A percentile compares a stretch with the other conserved stretches of the same genome.
These are phyloP conservation scores for Ulmus americana DNA, from an alignment of 331 rosid genomes.

Conservation along the genomic window DNA sequence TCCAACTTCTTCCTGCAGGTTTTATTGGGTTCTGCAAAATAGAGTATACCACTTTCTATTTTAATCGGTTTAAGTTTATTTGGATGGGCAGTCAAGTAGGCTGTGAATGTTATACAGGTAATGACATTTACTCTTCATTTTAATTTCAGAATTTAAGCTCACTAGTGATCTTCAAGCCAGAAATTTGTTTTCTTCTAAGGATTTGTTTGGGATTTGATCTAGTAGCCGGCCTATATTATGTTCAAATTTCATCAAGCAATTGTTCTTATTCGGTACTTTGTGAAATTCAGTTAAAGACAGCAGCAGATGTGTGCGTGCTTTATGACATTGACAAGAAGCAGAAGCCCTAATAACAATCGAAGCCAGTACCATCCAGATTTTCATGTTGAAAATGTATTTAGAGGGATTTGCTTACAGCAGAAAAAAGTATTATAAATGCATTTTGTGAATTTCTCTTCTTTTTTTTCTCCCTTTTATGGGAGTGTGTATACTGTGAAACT, in stretches of 20 bases:
- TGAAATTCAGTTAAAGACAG: constrained; percentile 75
- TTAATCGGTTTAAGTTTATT: constrained; percentile 54
- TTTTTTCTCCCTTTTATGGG: not conserved
- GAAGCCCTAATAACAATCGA: constrained; percentile 35
- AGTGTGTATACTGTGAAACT: not conserved
- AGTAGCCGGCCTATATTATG: not conserved
- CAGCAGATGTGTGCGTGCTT: constrained; percentile 77
- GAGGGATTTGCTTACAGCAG: not conserved
- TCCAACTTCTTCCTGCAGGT: constrained; percentile 50
- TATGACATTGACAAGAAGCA: constrained; percentile 68
- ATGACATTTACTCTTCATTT: not conserved
- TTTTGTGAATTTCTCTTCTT: not conserved
- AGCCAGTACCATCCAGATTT: constrained; percentile 2
- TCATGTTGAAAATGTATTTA: not conserved
- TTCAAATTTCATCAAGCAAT: constrained; percentile 7
- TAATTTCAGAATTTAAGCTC: not conserved
- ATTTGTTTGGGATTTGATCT: not conserved
- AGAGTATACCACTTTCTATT: constrained; percentile 42
- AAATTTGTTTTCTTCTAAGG: not conserved
- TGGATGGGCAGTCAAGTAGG: constrained; percentile 93
- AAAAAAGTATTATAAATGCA: not conserved
- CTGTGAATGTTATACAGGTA: constrained; percentile 84
- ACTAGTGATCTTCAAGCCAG: no score
- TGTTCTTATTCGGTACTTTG: constrained; percentile 14
- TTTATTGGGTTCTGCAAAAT: constrained; percentile 39